Conservation (phyloP, 2,329 filamentous ascomycete species). For the Colletotrichum horii region DNA sequence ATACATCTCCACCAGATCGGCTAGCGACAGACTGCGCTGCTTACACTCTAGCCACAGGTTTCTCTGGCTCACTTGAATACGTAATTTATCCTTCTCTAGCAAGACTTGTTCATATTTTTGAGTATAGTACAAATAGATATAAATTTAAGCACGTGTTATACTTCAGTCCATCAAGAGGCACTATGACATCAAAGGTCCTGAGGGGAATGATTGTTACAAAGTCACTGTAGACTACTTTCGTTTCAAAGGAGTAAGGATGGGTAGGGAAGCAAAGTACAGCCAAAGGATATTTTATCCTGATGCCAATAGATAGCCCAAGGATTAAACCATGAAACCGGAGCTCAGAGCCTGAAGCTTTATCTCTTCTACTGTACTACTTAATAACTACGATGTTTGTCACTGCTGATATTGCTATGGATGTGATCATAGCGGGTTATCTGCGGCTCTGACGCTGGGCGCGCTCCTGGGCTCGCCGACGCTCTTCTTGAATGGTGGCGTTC, state of each 20-base stretch:
- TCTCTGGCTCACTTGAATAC: neutral
- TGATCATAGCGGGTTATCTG: neutral
- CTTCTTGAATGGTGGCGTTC: neutral
- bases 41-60: neutral
- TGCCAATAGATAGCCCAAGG: neutral
- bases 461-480: neutral
- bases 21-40: neutral
- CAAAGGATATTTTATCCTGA: neutral
- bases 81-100: neutral
- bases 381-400: neutral
- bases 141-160: too few species aligned
- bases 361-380: neutral
- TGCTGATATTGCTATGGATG: neutral
- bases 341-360: accelerated
- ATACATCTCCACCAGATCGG: accelerated
- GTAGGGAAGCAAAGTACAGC: neutral
- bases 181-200: neutral
- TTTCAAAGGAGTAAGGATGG: neutral
- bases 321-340: neutral
- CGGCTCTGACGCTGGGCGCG: neutral
- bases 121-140: neutral
- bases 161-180: neutral
- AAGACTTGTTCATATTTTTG: neutral
- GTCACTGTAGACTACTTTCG: neutral
- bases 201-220: neutral